Conservation (phyloP, 108 stramenopile species). For the Schizochytrium sp. region DNA sequence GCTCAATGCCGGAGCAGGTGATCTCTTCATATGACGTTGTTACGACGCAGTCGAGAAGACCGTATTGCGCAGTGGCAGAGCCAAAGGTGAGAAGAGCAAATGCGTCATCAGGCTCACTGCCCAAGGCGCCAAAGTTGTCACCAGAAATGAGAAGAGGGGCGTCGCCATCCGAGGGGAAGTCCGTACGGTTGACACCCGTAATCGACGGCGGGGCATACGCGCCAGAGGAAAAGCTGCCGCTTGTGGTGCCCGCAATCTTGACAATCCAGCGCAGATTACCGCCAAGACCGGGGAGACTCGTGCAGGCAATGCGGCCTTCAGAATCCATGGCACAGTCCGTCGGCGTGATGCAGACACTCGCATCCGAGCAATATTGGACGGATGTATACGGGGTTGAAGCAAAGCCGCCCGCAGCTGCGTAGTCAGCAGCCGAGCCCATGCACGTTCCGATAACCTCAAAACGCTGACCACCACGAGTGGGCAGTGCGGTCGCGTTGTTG, state of each 20-base stretch:
- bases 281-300: not conserved
- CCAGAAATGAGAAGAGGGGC: not conserved
- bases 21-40: not conserved
- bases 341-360: not conserved
- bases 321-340: not conserved
- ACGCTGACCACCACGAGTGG: not conserved
- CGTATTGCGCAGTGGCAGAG: not conserved
- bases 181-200: not conserved
- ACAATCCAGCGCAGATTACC: not conserved
- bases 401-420: not conserved
- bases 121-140: conserved; percentile 22
- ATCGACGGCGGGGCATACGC: not conserved
- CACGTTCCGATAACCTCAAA: not conserved
- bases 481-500: not conserved
- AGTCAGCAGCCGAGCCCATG: not conserved
- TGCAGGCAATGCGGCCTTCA: not conserved
- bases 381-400: not conserved
- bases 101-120: not conserved
- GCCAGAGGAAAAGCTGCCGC: not conserved
- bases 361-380: not conserved
- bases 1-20: not conserved
- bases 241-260: not conserved
- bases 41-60: conserved; percentile 9
- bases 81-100: not conserved
- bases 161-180: not conserved